Evolutionary conservation across 2,329 filamentous ascomycete genomes (phyloP).

Genomic region (Ophiostoma montium): DNA sequence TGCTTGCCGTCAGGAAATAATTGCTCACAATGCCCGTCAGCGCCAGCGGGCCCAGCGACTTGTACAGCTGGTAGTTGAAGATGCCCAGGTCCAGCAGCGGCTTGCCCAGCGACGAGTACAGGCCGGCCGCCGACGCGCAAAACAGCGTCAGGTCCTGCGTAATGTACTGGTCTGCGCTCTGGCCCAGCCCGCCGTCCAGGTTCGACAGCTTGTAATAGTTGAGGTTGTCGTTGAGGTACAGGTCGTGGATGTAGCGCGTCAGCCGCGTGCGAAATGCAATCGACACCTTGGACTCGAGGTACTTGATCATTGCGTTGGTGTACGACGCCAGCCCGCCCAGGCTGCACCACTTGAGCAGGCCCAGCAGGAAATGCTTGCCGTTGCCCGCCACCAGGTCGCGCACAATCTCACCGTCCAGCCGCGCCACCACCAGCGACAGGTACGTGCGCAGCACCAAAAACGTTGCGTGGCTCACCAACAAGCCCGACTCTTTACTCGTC

Average conservation of each 20-base stretch:
- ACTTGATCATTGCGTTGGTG: slow-evolving; percentile 98
- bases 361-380: slow-evolving; percentile 74
- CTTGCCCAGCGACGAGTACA: slow-evolving; percentile 96
- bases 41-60: slow-evolving; percentile 76
- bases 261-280: slow-evolving; percentile 93
- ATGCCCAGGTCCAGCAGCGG: slow-evolving; percentile 93
- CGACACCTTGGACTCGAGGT: slow-evolving; percentile 90
- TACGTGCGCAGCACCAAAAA: slow-evolving; percentile 91
- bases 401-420: slow-evolving; percentile 90
- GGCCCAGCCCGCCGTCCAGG: slow-evolving; percentile 80
- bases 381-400: slow-evolving; percentile 92
- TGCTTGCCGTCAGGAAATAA: slow-evolving; percentile 86
- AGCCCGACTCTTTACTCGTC: slow-evolving; percentile 87
- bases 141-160: slow-evolving; percentile 94
- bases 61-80: slow-evolving; percentile 95
- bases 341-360: slow-evolving; percentile 88
- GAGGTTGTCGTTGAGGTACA: slow-evolving; percentile 87
- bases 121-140: slow-evolving; percentile 76
- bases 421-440: slow-evolving; percentile 80
- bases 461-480: slow-evolving; percentile 74
- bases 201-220: slow-evolving; percentile 96
- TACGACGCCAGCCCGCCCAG: slow-evolving; percentile 90
- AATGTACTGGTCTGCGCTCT: slow-evolving; percentile 91
- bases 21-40: slow-evolving; percentile 77
- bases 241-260: slow-evolving; percentile 90